A percentile compares a stretch with the other conserved stretches of the same genome.
Conservation (phyloP, 2,329 filamentous ascomycete species). For the Thielaviopsis cerberus region DNA sequence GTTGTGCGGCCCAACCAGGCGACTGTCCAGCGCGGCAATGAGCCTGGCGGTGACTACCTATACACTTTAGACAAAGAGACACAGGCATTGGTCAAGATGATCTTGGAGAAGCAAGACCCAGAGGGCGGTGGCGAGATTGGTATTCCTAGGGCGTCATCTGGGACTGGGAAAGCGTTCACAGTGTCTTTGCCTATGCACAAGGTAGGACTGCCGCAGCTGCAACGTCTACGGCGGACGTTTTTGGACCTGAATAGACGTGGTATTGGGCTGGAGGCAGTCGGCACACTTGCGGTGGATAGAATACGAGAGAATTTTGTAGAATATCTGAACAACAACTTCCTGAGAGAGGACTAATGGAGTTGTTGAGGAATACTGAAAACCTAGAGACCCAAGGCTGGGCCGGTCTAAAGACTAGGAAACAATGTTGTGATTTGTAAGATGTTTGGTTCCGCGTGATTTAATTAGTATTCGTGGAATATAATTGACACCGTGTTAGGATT, state of each 20-base stretch:
- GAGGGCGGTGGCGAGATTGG: conserved; percentile 43
- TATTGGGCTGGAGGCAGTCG: conserved; percentile 38
- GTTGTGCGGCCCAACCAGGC: conserved; percentile 55
- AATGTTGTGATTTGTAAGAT: too few species aligned
- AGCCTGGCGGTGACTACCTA: conserved; percentile 54
- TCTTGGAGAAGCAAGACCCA: conserved; percentile 51
- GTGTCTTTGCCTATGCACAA: conserved; percentile 49
- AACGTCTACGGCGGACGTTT: conserved; percentile 60
- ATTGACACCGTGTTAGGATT: too few species aligned
- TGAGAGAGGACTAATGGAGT: conserved; percentile 29
- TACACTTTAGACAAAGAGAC: conserved; percentile 65
- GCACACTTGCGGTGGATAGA: conserved; percentile 33
- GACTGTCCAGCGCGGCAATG: conserved; percentile 44
- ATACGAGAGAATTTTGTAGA: conserved; percentile 46
- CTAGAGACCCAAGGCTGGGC: too few species aligned
- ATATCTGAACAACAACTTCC: conserved; percentile 48
- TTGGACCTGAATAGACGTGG: conserved; percentile 55
- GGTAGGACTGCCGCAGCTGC: conserved; percentile 55
- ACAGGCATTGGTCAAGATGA: conserved; percentile 52
- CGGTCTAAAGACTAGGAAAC: too few species aligned
- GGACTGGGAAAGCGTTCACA: conserved; percentile 28
- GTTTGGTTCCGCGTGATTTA: too few species aligned
- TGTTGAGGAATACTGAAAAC: background rate
- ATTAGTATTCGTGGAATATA: too few species aligned
- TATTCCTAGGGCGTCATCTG: conserved; percentile 19